phyloP scores from a whole-genome alignment of 1,284 basidiomycete genomes.

The Marasmius oreades region DNA sequence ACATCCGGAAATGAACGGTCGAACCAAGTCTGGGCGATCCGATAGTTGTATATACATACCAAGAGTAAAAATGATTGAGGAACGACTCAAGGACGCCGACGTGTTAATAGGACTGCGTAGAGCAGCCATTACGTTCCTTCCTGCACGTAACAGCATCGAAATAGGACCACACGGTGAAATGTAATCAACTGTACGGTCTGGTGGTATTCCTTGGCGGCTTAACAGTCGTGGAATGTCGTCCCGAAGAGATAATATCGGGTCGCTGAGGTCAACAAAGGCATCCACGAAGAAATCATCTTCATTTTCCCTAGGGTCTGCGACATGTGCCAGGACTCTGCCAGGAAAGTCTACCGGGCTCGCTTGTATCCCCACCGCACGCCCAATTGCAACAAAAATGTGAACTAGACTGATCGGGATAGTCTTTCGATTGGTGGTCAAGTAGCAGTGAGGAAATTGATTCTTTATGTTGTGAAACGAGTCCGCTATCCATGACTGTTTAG shows the following conservation, averaged over 20 bases:
- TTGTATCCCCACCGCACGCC: slow-evolving; percentile 44
- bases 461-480: slow-evolving; percentile 36
- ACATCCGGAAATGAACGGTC: slow-evolving; percentile 26
- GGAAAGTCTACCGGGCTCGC: slow-evolving; percentile 58
- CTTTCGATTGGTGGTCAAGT: slow-evolving; percentile 43
- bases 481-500: slow-evolving; percentile 17
- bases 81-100: slow-evolving; percentile 16
- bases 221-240: slow-evolving; percentile 31
- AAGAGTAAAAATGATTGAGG: slow-evolving; percentile 10
- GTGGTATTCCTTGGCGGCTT: slow-evolving; percentile 23
- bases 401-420: slow-evolving; percentile 61
- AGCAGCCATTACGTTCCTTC: slow-evolving; percentile 35
- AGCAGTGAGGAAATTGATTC: slow-evolving; percentile 58
- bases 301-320: slow-evolving; percentile 32
- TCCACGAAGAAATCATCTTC: slow-evolving; percentile 43
- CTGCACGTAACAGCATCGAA: slow-evolving; percentile 39
- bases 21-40: slow-evolving; percentile 19
- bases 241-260: slow-evolving; percentile 29
- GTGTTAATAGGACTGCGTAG: slow-evolving; percentile 25
- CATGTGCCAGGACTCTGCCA: slow-evolving; percentile 45
- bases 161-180: slow-evolving; percentile 30
- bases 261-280: slow-evolving; percentile 36
- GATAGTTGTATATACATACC: slow-evolving; percentile 10
- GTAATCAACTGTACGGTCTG: slow-evolving; percentile 18
- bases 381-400: slow-evolving; percentile 55